Conservation (phyloP, 2,329 filamentous ascomycete species). For the Colletotrichum sp. region DNA sequence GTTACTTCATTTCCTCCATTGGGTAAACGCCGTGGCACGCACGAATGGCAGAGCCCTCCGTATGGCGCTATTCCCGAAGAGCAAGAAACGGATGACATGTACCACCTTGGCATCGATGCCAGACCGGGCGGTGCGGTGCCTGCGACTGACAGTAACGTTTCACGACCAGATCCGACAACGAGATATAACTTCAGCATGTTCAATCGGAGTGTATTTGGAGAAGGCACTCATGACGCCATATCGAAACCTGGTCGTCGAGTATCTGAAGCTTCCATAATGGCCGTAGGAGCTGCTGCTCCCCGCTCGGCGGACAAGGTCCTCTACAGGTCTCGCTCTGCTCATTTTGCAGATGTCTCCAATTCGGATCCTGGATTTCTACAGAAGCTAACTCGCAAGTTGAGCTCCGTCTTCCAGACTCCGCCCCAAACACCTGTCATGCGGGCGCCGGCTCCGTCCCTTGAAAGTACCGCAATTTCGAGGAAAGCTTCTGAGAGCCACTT, state of each 20-base stretch:
- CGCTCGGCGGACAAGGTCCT: not conserved
- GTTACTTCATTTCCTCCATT: conserved; percentile 40
- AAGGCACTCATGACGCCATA: not conserved
- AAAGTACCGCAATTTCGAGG: not conserved
- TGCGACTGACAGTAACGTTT: not conserved
- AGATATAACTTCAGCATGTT: conserved; percentile 22
- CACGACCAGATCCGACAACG: not conserved
- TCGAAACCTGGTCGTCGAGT: not conserved
- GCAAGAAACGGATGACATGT: conserved; percentile 22
- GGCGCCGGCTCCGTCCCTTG: not conserved
- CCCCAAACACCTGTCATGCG: not conserved
- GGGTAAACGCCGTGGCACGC: conserved; percentile 33
- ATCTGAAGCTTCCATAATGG: not conserved
- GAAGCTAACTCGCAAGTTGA: conserved; percentile 9
- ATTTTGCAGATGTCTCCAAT: not conserved
- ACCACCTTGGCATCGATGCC: conserved; percentile 35
- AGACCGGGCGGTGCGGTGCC: conserved; percentile 21
- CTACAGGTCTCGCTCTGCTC: not conserved
- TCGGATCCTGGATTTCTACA: not conserved
- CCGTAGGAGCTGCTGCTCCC: not conserved
- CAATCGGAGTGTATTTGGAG: conserved; percentile 25
- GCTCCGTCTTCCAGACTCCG: conserved; percentile 7
- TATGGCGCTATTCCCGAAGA: not conserved
- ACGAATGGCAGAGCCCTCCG: conserved; percentile 34
- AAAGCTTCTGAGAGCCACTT: not conserved